These are phyloP conservation scores for Ustilago trichophora DNA, from an alignment of 1,284 basidiomycete species.

Conservation along the genomic window DNA sequence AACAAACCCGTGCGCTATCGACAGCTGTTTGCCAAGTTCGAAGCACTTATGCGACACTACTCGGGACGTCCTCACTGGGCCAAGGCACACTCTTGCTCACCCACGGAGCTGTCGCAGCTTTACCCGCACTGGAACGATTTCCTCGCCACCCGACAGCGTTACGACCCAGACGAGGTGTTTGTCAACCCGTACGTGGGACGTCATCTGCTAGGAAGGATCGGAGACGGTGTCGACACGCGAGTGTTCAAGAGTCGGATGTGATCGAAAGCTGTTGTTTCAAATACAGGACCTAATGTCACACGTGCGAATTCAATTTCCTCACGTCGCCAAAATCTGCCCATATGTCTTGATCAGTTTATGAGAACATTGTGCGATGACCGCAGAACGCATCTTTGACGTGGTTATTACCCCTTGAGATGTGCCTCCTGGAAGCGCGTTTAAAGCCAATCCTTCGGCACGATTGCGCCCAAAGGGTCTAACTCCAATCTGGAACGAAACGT, in stretches of 20 bases:
- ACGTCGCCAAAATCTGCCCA: too few relatives aligned
- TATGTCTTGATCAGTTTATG: too few relatives aligned
- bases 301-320: too few relatives aligned
- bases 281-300: too few relatives aligned
- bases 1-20: conserved; percentile 87
- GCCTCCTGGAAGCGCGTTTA: too few relatives aligned
- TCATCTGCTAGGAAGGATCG: conserved; percentile 69
- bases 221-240: conserved; percentile 39
- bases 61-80: conserved; percentile 96
- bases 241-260: conserved; percentile 51
- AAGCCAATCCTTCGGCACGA: too few relatives aligned
- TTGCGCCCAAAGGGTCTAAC: too few relatives aligned
- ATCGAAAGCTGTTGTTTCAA: not conserved
- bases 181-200: conserved; percentile 70
- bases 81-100: conserved; percentile 83
- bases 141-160: conserved; percentile 74
- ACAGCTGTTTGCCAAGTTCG: conserved; percentile 81
- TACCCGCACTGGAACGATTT: conserved; percentile 90
- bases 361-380: too few relatives aligned
- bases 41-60: conserved; percentile 77
- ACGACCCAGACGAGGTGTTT: conserved; percentile 84
- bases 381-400: too few relatives aligned
- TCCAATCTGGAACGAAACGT: too few relatives aligned
- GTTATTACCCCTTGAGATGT: too few relatives aligned
- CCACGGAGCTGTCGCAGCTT: conserved; percentile 74